Evolutionary conservation across 306 rosid species (phyloP).

Genomic region (Lupinus albus): DNA sequence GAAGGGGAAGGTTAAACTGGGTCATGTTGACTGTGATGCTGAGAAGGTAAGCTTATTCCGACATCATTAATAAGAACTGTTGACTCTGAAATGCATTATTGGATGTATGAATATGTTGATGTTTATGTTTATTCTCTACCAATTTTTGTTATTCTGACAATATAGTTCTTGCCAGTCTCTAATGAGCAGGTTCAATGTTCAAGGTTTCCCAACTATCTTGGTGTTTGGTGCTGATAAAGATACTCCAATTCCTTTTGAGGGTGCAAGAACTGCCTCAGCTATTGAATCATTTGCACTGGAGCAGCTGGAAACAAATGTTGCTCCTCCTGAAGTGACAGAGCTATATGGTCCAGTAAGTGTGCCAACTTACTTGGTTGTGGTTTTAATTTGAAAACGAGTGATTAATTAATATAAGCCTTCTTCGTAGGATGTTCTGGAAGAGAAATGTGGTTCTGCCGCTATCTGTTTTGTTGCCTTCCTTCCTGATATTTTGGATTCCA

Average conservation of each 20-base stretch:
- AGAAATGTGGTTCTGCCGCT: conserved; percentile 92
- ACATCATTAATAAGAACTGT: conserved; percentile 8
- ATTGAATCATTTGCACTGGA: conserved; percentile 85
- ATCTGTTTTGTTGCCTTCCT: conserved; percentile 96
- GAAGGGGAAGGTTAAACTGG: conserved; percentile 89
- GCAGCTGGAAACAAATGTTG: conserved; percentile 81
- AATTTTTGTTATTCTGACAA: conserved; percentile 46
- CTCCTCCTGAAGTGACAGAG: conserved; percentile 96
- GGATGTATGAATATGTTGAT: background rate
- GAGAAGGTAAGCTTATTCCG: conserved; percentile 66
- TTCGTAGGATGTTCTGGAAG: conserved; percentile 79
- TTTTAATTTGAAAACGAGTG: conserved; percentile 1
- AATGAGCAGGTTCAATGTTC: conserved; percentile 93
- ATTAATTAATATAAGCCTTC: conserved; percentile 26
- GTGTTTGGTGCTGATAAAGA: conserved; percentile 97
- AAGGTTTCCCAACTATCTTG: conserved; percentile 97
- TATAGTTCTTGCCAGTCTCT: conserved; percentile 66
- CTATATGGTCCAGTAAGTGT: conserved; percentile 69
- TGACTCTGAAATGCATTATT: conserved; percentile 4
- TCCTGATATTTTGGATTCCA: conserved; percentile 95
- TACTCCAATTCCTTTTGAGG: conserved; percentile 80
- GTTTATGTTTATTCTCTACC: background rate
- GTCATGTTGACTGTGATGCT: conserved; percentile 96
- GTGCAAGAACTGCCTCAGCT: conserved; percentile 82
- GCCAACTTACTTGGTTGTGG: conserved; percentile 9